Evolutionary conservation across 768 basidiomycete genomes (phyloP), one percentile per base, ranked within the genome.

Genomic region (Mycena polygramma): DNA sequence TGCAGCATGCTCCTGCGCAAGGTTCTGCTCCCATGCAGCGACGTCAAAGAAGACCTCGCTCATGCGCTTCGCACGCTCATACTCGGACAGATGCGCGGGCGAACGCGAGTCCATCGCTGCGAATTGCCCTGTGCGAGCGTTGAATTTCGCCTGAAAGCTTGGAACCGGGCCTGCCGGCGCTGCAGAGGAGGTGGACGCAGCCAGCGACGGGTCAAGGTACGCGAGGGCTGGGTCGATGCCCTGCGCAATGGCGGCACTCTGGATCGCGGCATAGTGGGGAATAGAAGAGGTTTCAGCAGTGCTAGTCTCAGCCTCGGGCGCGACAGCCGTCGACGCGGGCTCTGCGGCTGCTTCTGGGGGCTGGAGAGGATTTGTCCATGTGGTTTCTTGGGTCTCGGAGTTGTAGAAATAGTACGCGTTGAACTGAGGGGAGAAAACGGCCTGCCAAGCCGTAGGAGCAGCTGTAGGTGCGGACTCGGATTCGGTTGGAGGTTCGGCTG

Each of bases 321-420:
- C 73, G 37, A 70, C 37, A 65, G 78, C 66, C 51, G 80, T 70
- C 43, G 81, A 63, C 22, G 79, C 68, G 11, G 75, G 48, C 30
- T 77, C 72, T 15, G 79, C 70, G 2, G 79, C 62, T n/a, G 74
- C 24, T 22, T 70, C 73, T 52, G 75, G 57, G 20, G 80, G 80
- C 52, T 88, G 82, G 48, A 96, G 83, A 13, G 94, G 94, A 75
- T 95, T 95, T 36, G 83, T 82, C 94, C 94, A 95, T 3, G 94
- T 95, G 20, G 94, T 95, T 81, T 95, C 89, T 62, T 91, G 84
- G 0, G 94, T 94, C 69, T 81, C 79, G 13, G 89, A 66, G 80
- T 95, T 96, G 85, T 86, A 93, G 83, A 95, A 96, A 79, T 96
- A 96, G 81, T 96, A 96, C 13, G 92, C 86, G 79, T 88, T 92